Conservation (phyloP, 2,329 filamentous ascomycete species). For the Dactylellina drechsleri region DNA sequence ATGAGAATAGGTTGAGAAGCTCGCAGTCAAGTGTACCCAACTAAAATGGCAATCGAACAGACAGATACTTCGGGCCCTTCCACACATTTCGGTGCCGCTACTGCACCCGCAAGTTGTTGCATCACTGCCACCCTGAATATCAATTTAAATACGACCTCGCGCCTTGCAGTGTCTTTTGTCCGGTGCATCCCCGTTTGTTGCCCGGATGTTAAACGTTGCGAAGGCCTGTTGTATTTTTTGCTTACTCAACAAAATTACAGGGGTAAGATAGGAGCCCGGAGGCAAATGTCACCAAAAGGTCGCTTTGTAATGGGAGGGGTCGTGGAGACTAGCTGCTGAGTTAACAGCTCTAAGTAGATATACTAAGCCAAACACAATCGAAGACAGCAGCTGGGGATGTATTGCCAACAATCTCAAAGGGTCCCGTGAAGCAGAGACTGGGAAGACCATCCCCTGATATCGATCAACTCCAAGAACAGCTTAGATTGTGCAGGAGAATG, state of each 20-base stretch:
- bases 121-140: not conserved
- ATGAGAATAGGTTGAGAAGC: no score
- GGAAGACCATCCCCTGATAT: slow-evolving; percentile 22
- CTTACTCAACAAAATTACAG: slow-evolving; percentile 42
- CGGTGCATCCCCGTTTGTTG: no score
- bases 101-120: no score
- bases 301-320: slow-evolving; percentile 42
- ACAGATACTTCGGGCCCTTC: no score
- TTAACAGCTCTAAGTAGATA: slow-evolving; percentile 31
- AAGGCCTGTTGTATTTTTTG: slow-evolving; percentile 31
- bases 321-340: slow-evolving; percentile 24
- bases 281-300: not conserved
- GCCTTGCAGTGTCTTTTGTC: no score
- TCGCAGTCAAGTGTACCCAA: no score
- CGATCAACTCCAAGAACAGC: no score
- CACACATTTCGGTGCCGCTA: no score
- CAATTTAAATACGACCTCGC: no score
- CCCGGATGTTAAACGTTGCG: not conserved
- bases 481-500: slow-evolving; percentile 12
- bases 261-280: not conserved
- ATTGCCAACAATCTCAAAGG: not conserved
- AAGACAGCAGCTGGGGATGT: no score
- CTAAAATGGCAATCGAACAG: no score
- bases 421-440: slow-evolving; percentile 4
- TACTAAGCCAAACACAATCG: slow-evolving; percentile 24